Evolutionary conservation across 345 rosid genomes (phyloP).

Genomic region (Linum tenue): DNA sequence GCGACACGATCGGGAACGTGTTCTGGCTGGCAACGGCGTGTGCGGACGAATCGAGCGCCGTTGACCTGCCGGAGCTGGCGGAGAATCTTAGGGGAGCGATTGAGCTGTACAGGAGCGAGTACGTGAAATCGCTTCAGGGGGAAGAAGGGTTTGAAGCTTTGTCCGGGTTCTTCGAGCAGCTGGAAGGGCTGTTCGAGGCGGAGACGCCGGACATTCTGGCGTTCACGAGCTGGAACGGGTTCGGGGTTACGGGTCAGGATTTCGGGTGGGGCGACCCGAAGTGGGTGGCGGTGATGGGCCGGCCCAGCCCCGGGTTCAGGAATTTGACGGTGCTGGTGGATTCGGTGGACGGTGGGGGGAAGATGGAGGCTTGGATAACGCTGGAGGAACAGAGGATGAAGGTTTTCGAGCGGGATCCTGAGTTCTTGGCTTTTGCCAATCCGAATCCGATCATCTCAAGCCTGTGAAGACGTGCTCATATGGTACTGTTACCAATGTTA

Average conservation of each 20-base stretch:
- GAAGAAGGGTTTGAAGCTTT: slow-evolving; percentile 2
- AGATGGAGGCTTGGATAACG: slow-evolving; percentile 15
- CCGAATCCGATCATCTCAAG: not conserved
- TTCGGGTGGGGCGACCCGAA: slow-evolving; percentile 12
- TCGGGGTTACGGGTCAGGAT: not conserved
- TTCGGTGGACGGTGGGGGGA: not conserved
- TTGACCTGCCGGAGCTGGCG: not conserved
- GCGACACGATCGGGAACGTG: not conserved
- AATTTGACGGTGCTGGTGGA: not conserved
- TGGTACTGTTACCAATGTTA: no score
- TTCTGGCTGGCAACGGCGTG: not conserved
- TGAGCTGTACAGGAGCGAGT: not conserved
- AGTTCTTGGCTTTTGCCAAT: slow-evolving; percentile 6
- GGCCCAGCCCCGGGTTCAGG: not conserved
- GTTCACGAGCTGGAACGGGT: slow-evolving; percentile 5
- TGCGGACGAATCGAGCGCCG: not conserved
- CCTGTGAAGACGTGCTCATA: not conserved
- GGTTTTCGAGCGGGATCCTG: not conserved
- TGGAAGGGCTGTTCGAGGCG: not conserved
- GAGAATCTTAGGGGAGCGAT: not conserved
- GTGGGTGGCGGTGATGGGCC: slow-evolving; percentile 4
- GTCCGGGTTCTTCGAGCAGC: slow-evolving; percentile 4
- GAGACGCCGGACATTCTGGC: slow-evolving; percentile 6
- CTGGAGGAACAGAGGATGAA: slow-evolving; percentile 1
- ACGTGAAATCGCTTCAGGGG: not conserved